A percentile compares a stretch with the other conserved stretches of the same genome.
Conservation (phyloP, 2,329 filamentous ascomycete genomes). For the Aspergillus cejpii region DNA sequence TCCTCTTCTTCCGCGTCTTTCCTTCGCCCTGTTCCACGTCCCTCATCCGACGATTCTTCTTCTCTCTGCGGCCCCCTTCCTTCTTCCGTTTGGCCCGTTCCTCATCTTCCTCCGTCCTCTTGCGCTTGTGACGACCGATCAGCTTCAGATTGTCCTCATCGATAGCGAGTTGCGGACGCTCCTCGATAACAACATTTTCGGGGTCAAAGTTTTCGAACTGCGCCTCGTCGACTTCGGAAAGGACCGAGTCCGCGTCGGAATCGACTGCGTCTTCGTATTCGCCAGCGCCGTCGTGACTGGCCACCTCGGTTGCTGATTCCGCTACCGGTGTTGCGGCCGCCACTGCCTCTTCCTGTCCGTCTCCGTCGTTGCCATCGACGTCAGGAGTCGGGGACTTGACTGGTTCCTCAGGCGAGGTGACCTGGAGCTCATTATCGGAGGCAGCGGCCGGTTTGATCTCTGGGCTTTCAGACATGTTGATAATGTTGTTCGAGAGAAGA, state of each 20-base stretch:
- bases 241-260: conserved; percentile 55
- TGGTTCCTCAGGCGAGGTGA: conserved; percentile 19
- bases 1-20: conserved; percentile 46
- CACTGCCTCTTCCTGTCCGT: conserved; percentile 5
- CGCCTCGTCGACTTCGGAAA: conserved; percentile 59
- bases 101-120: conserved; percentile 57
- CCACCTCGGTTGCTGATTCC: conserved; percentile 22
- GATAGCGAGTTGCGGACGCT: conserved; percentile 52
- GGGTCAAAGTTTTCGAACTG: conserved; percentile 61
- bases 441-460: conserved; percentile 23
- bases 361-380: conserved; percentile 17
- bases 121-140: conserved; percentile 58
- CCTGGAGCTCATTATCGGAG: background rate
- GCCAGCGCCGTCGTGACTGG: conserved; percentile 16
- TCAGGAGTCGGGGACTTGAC: conserved; percentile 24
- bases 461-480: conserved; percentile 37
- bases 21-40: conserved; percentile 55
- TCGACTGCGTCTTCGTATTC: conserved; percentile 37
- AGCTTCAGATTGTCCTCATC: conserved; percentile 57
- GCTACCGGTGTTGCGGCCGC: conserved; percentile 10
- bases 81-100: conserved; percentile 63
- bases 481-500: conserved; percentile 1
- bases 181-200: conserved; percentile 54
- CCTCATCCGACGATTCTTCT: conserved; percentile 63
- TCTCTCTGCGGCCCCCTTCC: conserved; percentile 49